Conservation (phyloP, 2,329 filamentous ascomycete species). For the Fusarium scirpi region DNA sequence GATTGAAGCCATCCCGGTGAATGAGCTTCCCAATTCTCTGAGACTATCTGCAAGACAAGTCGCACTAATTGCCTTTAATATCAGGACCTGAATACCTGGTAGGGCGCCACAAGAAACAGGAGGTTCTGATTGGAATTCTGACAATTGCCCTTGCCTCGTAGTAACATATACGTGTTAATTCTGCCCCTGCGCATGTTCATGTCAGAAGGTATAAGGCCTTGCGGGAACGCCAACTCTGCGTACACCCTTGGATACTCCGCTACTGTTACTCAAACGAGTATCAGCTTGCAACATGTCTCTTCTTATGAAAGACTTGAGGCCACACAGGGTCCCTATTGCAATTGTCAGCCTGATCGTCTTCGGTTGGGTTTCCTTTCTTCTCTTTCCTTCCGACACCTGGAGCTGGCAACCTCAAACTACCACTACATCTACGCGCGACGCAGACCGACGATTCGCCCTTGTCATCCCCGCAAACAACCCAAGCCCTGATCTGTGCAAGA, state of each 20-base stretch:
- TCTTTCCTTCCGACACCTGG: background rate
- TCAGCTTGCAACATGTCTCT: background rate
- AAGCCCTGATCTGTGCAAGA: constrained; percentile 18
- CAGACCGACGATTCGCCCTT: constrained; percentile 13
- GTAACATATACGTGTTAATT: background rate
- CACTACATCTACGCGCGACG: background rate
- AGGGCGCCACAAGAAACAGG: background rate
- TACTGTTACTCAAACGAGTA: background rate
- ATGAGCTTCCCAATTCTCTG: background rate
- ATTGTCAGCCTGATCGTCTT: background rate
- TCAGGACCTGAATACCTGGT: background rate
- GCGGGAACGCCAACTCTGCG: background rate
- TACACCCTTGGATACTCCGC: background rate
- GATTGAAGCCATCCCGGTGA: too few species aligned
- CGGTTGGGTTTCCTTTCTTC: background rate
- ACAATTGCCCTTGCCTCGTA: background rate
- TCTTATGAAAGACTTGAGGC: too few species aligned
- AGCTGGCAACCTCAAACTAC: background rate
- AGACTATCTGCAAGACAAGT: background rate
- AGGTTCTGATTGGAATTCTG: background rate
- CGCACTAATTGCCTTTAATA: background rate
- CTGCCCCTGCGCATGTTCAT: background rate
- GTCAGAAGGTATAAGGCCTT: background rate
- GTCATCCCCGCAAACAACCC: constrained; percentile 6
- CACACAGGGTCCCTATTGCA: background rate